Evolutionary conservation across 2,329 filamentous ascomycete genomes (phyloP), one percentile per base, ranked within the genome.

Genomic region (Nemania sp.): DNA sequence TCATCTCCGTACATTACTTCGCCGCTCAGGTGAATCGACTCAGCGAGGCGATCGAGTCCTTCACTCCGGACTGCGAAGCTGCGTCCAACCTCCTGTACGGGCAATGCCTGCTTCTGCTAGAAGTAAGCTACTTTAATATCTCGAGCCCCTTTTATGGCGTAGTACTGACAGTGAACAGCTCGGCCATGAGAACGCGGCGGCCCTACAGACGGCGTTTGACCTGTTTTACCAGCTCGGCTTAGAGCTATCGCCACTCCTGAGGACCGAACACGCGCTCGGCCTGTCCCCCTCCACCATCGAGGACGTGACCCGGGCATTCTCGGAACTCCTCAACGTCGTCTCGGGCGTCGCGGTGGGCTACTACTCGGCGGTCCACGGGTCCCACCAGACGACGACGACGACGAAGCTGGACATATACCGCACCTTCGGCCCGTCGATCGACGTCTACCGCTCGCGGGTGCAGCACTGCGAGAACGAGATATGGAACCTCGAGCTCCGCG

Each of bases 161-260:
- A 17, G 45, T 34, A 29, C 34, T 50, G 18, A 55, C 10, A 11
- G 54, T n/a, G n/a, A 49, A 48, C 37, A 64, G 62, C 59, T 64
- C 20, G 62, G 62, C 7, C 49, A 62, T 43, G 59, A 64, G 45
- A 64, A 64, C 56, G 59, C 62, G 7, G 20, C 43, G 25, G 59
- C 62, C 12, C 40, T 64, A 17, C 59, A 64, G 18, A 62, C 59
- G 13, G 62, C 62, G 11, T 64, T 64, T 39, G 62, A 64, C 25
- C 46, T 64, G 43, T 64, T 64, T 34, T 64, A 64, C 32, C 62
- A 64, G 25, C 59, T 64, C 29, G 62, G 62, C 4, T 20, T 62
- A 5, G 62, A 64, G 37, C 59, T 64, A 3, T 57, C 62, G 6
- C 62, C 59, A 9, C 45, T 64, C 9, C 21, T 64, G 39, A 59